These are phyloP conservation scores for Artemisia annua DNA, from an alignment of 129 eudicot species.

Conservation along the genomic window DNA sequence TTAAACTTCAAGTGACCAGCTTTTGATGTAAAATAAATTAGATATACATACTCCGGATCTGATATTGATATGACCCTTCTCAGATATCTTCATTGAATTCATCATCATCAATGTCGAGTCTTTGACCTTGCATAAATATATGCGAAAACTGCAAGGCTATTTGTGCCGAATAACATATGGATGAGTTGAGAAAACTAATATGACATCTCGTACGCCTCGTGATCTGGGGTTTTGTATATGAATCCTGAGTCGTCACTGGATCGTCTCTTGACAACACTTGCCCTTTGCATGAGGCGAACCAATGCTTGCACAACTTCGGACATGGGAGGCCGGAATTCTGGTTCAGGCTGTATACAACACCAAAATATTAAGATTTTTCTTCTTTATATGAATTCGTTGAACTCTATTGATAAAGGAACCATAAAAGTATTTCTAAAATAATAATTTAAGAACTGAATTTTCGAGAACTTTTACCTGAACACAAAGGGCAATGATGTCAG, in stretches of 20 bases:
- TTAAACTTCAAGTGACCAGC: constrained; percentile 26
- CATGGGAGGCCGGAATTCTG: constrained; percentile 95
- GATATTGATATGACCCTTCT: constrained; percentile 7
- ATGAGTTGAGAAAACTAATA: constrained; percentile 36
- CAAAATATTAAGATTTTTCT: constrained; percentile 7
- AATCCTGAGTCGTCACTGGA: constrained; percentile 80
- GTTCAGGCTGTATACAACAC: constrained; percentile 71
- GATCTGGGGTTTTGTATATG: constrained; percentile 68
- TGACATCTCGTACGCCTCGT: constrained; percentile 70
- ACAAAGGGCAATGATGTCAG: constrained; percentile 89
- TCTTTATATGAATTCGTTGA: too few relatives aligned
- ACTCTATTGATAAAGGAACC: background rate
- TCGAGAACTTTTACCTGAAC: constrained; percentile 68
- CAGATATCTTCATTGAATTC: constrained; percentile 26
- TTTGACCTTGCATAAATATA: constrained; percentile 40
- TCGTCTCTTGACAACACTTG: constrained; percentile 71
- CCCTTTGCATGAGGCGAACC: constrained; percentile 86
- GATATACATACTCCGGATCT: constrained; percentile 22
- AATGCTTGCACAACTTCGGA: constrained; percentile 97
- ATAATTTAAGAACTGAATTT: background rate
- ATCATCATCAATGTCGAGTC: constrained; percentile 28
- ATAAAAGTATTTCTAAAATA: background rate
- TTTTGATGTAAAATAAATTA: constrained; percentile 28
- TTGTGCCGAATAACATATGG: constrained; percentile 9
- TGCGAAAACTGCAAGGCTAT: constrained; percentile 46